Conservation (phyloP, 2,329 filamentous ascomycete genomes). For the Trichoderma sp. region DNA sequence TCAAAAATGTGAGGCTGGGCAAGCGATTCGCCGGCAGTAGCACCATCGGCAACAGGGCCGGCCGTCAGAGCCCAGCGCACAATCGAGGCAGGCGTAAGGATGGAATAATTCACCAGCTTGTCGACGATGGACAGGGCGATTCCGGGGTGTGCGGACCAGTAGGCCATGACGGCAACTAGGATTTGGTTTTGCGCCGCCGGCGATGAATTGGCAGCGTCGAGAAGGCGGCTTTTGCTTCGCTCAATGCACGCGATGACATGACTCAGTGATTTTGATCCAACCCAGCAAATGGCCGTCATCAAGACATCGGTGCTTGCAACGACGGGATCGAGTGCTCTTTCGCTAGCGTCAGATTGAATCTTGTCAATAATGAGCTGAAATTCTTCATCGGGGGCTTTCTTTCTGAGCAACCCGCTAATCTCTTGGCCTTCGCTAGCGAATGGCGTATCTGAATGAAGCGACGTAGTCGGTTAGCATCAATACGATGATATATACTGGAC, state of each 20-base stretch:
- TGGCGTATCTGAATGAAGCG: constrained; percentile 62
- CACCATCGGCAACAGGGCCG: constrained; percentile 50
- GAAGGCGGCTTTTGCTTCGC: constrained; percentile 84
- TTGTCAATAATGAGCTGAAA: constrained; percentile 78
- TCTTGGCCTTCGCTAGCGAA: constrained; percentile 85
- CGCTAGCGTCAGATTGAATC: constrained; percentile 77
- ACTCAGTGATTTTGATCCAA: constrained; percentile 93
- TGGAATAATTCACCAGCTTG: constrained; percentile 96
- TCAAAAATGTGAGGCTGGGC: constrained; percentile 81
- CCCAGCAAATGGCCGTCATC: constrained; percentile 87
- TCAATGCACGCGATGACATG: constrained; percentile 96
- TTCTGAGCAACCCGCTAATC: constrained; percentile 74
- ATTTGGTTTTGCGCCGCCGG: constrained; percentile 82
- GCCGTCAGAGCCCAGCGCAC: constrained; percentile 83
- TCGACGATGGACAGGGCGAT: constrained; percentile 91
- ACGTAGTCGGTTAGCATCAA: constrained; percentile 14
- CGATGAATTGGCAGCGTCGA: constrained; percentile 75
- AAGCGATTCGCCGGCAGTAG: constrained; percentile 64
- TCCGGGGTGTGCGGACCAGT: constrained; percentile 91
- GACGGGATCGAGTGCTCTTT: constrained; percentile 73
- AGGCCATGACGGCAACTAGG: constrained; percentile 83
- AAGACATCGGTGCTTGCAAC: constrained; percentile 91
- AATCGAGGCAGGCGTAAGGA: constrained; percentile 81
- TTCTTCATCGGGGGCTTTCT: constrained; percentile 83
- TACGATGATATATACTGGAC: not conserved